Conservation (phyloP, 176 grass and related monocot genomes). For the Urochloa ruziziensis region DNA sequence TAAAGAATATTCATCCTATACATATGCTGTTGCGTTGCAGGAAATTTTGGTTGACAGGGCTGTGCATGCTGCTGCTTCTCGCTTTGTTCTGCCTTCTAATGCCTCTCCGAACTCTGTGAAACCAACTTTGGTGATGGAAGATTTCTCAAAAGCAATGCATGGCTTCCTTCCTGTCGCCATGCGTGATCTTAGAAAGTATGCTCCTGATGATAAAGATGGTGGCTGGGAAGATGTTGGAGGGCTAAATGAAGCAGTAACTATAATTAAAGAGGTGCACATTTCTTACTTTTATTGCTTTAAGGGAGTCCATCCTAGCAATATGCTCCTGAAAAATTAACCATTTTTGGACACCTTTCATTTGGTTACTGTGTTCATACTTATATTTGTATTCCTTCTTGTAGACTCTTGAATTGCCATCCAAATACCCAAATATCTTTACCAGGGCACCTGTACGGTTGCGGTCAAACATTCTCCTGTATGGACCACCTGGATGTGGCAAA, state of each 20-base stretch:
- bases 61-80: constrained; percentile 73
- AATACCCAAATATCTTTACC: constrained; percentile 83
- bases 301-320: constrained; percentile 12
- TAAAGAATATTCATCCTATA: constrained; percentile 17
- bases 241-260: constrained; percentile 68
- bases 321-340: constrained; percentile 17
- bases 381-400: constrained; percentile 39
- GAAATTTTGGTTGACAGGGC: constrained; percentile 94
- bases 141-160: constrained; percentile 86
- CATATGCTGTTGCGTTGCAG: constrained; percentile 44
- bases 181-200: constrained; percentile 86
- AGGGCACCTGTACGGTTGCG: constrained; percentile 79
- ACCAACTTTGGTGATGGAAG: constrained; percentile 59
- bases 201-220: constrained; percentile 64
- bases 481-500: constrained; percentile 95
- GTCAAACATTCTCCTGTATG: constrained; percentile 92
- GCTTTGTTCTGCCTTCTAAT: constrained; percentile 55
- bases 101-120: constrained; percentile 24
- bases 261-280: constrained; percentile 82
- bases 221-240: constrained; percentile 96
- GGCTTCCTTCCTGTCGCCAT: constrained; percentile 90
- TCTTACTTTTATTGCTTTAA: constrained; percentile 9
- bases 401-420: constrained; percentile 93
- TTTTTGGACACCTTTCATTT: constrained; percentile 29
- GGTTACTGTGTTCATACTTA: constrained; percentile 21